A percentile compares a stretch with the other conserved stretches of the same genome.
Conservation (phyloP, 768 basidiomycete species). For the Calvatia gigantea region DNA sequence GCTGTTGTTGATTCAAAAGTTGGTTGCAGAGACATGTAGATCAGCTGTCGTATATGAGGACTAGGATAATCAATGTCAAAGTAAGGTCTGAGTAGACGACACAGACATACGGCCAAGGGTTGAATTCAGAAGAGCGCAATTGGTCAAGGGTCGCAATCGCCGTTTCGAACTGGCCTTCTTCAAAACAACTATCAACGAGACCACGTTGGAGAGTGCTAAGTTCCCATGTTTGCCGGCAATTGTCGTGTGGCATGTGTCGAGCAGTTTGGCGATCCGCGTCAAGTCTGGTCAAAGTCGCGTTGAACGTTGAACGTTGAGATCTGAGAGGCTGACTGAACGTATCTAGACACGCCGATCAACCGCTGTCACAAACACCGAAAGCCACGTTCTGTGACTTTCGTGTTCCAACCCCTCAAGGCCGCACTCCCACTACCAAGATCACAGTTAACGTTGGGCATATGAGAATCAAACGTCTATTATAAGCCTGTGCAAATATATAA, state of each 20-base stretch:
- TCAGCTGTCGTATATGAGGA: constrained; percentile 60
- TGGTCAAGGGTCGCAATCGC: constrained; percentile 63
- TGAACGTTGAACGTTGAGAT: no score
- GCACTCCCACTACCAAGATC: no score
- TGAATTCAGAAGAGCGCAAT: constrained; percentile 53
- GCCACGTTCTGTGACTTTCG: not conserved
- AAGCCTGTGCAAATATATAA: no score
- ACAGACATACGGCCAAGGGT: constrained; percentile 52
- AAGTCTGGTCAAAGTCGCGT: not conserved
- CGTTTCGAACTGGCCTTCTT: constrained; percentile 73
- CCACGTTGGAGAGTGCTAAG: constrained; percentile 16
- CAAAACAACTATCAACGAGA: constrained; percentile 69
- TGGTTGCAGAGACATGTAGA: constrained; percentile 70
- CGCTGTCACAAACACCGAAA: not conserved
- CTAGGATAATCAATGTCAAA: constrained; percentile 29
- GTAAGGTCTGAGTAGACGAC: not conserved
- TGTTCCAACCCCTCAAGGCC: not conserved
- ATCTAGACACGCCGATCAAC: not conserved
- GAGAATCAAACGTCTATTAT: no score
- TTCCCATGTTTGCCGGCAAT: constrained; percentile 5
- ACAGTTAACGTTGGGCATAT: no score
- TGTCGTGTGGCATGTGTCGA: not conserved
- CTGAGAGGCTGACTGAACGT: not conserved
- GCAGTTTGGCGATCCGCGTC: not conserved
- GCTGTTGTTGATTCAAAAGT: constrained; percentile 23